Evolutionary conservation across 805 yeast species (phyloP).

Genomic region (Maudiozyma serrabonitensis): DNA sequence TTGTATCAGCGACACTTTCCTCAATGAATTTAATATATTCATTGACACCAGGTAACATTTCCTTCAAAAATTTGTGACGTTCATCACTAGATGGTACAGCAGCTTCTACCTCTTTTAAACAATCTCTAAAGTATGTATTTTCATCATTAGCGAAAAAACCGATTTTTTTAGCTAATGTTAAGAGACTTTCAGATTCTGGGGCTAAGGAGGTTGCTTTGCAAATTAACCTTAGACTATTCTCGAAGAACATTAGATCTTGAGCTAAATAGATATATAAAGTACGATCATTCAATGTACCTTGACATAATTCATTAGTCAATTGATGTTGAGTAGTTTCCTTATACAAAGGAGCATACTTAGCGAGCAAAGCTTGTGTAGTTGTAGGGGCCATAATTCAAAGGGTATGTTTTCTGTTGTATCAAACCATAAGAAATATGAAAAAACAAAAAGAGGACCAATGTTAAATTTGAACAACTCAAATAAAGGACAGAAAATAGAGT

Average conservation of each 20-base stretch:
- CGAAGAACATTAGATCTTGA: constrained; percentile 43
- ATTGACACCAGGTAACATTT: constrained; percentile 28
- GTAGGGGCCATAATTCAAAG: constrained; percentile 4
- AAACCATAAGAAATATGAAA: too few relatives aligned
- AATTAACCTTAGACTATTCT: constrained; percentile 33
- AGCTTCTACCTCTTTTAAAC: constrained; percentile 20
- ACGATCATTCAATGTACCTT: constrained; percentile 36
- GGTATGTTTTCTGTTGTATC: neutral
- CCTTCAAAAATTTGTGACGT: constrained; percentile 8
- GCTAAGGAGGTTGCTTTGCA: constrained; percentile 38
- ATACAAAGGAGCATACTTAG: constrained; percentile 19
- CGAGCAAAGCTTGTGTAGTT: constrained; percentile 16
- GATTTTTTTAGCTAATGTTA: constrained; percentile 38
- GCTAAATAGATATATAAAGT: constrained; percentile 36
- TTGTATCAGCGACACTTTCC: constrained; percentile 21
- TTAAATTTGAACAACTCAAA: too few relatives aligned
- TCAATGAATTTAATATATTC: constrained; percentile 31
- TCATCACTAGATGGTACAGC: constrained; percentile 7
- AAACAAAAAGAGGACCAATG: too few relatives aligned
- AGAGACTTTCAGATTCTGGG: constrained; percentile 31
- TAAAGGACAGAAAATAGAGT: too few relatives aligned
- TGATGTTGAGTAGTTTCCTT: constrained; percentile 31
- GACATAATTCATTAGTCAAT: constrained; percentile 37
- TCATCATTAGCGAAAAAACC: constrained; percentile 42
- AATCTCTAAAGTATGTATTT: constrained; percentile 37